These are phyloP conservation scores for Colletotrichum liriopes DNA, from an alignment of 2,329 filamentous ascomycete genomes.

Conservation along the genomic window DNA sequence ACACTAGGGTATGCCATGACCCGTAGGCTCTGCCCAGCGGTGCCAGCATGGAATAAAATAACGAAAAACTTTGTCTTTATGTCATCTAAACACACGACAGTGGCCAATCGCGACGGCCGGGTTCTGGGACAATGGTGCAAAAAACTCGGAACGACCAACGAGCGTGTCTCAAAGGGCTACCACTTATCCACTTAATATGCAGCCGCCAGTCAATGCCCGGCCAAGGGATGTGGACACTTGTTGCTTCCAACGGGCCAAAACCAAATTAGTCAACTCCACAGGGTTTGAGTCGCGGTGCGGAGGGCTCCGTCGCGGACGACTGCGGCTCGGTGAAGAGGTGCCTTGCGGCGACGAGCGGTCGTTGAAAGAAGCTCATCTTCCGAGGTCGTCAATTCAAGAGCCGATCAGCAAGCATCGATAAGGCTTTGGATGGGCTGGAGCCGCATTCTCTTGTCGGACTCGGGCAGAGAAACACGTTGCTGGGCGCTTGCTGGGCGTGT, in stretches of 20 bases:
- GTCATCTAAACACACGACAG: background rate
- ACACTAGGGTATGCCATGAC: background rate
- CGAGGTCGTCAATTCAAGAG: background rate
- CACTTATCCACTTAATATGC: constrained; percentile 24
- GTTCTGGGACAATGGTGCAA: background rate
- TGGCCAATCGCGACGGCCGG: background rate
- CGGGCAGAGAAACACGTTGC: background rate
- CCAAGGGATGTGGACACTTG: constrained; percentile 6
- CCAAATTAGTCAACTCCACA: background rate
- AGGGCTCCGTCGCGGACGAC: background rate
- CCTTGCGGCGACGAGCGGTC: background rate
- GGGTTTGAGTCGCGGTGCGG: background rate
- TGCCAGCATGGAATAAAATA: background rate
- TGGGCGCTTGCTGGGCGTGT: background rate
- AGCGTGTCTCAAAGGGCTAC: background rate
- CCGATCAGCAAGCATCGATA: constrained; percentile 2
- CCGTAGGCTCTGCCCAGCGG: background rate
- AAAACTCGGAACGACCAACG: background rate
- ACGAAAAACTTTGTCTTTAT: constrained; percentile 9
- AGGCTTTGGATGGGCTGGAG: constrained; percentile 20
- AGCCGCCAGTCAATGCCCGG: constrained; percentile 12
- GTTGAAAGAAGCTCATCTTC: constrained; percentile 35
- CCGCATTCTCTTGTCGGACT: constrained; percentile 17
- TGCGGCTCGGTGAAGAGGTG: background rate
- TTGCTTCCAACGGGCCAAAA: background rate